These are phyloP conservation scores for Sphenostylis stenocarpa DNA, from an alignment of 306 rosid genomes.

Conservation along the genomic window DNA sequence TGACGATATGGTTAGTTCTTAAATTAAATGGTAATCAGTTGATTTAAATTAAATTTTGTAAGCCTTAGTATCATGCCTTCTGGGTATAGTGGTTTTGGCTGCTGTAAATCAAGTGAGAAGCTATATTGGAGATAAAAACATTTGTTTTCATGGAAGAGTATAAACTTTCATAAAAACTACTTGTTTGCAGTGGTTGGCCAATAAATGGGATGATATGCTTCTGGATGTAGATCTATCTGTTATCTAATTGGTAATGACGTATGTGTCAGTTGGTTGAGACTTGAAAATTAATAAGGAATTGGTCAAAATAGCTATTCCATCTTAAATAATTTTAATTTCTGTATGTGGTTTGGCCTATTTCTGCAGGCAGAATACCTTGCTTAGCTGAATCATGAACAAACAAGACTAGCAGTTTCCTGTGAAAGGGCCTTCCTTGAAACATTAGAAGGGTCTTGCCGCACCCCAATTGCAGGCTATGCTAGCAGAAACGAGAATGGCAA, in stretches of 20 bases:
- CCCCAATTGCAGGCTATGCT: conserved; percentile 94
- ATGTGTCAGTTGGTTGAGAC: background rate
- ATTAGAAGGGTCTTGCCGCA: conserved; percentile 86
- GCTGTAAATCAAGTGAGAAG: background rate
- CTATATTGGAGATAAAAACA: background rate
- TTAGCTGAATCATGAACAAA: conserved; percentile 89
- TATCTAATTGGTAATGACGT: background rate
- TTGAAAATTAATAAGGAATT: background rate
- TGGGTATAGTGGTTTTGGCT: background rate
- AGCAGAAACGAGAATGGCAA: conserved; percentile 65
- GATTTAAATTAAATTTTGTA: too few relatives aligned
- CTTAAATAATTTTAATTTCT: too few relatives aligned
- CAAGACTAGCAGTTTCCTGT: conserved; percentile 74
- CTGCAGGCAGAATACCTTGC: too few relatives aligned
- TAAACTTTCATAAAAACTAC: background rate
- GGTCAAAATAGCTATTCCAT: background rate
- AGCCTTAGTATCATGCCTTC: background rate
- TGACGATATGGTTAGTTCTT: conserved; percentile 83
- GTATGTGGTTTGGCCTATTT: too few relatives aligned
- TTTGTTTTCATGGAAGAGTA: background rate
- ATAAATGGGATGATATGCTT: background rate
- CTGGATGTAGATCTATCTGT: background rate
- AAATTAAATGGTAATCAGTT: too few relatives aligned
- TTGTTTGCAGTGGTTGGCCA: background rate
- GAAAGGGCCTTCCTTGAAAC: conserved; percentile 85